Evolutionary conservation across 768 basidiomycete genomes (phyloP).

Genomic region (Leccinum disarticulatum): DNA sequence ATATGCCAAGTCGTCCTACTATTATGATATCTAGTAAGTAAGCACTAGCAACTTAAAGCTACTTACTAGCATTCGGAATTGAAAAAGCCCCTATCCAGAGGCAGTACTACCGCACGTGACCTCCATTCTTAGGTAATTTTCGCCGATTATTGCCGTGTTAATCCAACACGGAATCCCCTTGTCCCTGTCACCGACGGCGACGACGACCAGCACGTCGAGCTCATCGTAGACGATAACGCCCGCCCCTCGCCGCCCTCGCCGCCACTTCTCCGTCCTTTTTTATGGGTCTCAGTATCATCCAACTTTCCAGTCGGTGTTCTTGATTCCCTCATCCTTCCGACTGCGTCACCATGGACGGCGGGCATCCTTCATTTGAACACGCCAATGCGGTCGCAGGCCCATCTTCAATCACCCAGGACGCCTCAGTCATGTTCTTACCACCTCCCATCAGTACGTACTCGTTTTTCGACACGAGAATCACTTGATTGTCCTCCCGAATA

Average conservation of each 20-base stretch:
- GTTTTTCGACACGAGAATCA: conserved; percentile 4
- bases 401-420: conserved; percentile 38
- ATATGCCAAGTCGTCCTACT: background rate
- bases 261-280: conserved; percentile 2
- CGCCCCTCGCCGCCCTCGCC: conserved; percentile 1
- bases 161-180: conserved; percentile 37
- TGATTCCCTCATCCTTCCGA: conserved; percentile 24
- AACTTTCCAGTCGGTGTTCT: conserved; percentile 18
- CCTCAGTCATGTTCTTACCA: conserved; percentile 28
- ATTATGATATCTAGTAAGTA: too few species aligned
- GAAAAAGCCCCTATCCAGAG: conserved; percentile 3
- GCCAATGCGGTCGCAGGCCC: conserved; percentile 65
- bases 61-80: background rate
- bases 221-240: conserved; percentile 33
- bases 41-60: background rate
- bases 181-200: conserved; percentile 33
- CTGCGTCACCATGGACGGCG: conserved; percentile 32
- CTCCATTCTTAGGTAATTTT: conserved; percentile 31
- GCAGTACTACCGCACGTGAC: conserved; percentile 26
- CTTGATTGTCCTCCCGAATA: conserved; percentile 24
- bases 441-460: conserved; percentile 32
- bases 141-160: conserved; percentile 27
- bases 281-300: conserved; percentile 18
- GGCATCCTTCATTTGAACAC: conserved; percentile 30
- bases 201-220: conserved; percentile 28